Conservation (phyloP, 345 rosid genomes). For the Lumnitzera littorea region DNA sequence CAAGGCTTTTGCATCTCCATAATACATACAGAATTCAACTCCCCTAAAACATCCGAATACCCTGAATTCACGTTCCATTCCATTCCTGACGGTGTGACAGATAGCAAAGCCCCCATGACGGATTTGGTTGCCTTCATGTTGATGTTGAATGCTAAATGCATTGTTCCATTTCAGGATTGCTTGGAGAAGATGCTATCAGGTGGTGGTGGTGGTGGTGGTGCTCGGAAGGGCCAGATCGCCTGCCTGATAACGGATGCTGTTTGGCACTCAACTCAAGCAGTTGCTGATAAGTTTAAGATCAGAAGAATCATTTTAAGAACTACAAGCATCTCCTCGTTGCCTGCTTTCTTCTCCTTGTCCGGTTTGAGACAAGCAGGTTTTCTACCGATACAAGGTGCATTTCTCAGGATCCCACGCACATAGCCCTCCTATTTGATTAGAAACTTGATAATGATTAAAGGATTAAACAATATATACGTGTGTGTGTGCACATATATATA, state of each 20-base stretch:
- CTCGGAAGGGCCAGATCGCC: slow-evolving; percentile 17
- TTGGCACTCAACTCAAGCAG: slow-evolving; percentile 27
- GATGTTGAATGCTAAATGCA: slow-evolving; percentile 27
- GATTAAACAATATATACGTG: no score
- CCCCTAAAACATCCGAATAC: slow-evolving; percentile 32
- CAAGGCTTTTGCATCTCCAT: slow-evolving; percentile 50
- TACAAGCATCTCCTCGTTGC: slow-evolving; percentile 21
- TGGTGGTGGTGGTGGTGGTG: not conserved
- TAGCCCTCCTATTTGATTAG: not conserved
- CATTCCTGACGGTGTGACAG: slow-evolving; percentile 21
- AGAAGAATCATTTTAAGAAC: slow-evolving; percentile 42
- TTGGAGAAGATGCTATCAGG: slow-evolving; percentile 24
- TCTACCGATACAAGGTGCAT: slow-evolving; percentile 23
- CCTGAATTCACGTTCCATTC: slow-evolving; percentile 42
- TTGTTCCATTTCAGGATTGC: slow-evolving; percentile 25
- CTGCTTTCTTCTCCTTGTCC: slow-evolving; percentile 19
- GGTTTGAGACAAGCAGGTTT: slow-evolving; percentile 17
- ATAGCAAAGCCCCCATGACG: slow-evolving; percentile 1
- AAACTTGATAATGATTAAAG: not conserved
- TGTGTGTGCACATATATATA: no score
- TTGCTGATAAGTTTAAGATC: slow-evolving; percentile 31
- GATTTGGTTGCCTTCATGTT: slow-evolving; percentile 16
- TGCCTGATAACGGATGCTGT: slow-evolving; percentile 47
- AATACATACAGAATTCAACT: slow-evolving; percentile 46
- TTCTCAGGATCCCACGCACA: not conserved